A percentile compares a stretch with the other conserved stretches of the same genome.
Conservation (phyloP, 164 flowering plant genomes). For the Protea cynaroides region DNA sequence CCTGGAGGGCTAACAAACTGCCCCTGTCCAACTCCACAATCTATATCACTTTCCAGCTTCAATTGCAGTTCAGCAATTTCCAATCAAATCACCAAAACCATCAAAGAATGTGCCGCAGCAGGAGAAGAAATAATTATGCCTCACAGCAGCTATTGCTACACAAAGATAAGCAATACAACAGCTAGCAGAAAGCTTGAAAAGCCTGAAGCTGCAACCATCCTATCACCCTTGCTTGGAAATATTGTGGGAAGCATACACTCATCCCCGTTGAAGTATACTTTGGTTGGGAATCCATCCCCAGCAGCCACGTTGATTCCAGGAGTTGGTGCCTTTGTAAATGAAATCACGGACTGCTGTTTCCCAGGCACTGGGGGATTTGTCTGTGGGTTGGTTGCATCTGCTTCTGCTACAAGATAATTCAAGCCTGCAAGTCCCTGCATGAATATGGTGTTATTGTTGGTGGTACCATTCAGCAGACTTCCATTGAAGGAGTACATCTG, state of each 20-base stretch:
- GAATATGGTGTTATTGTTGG: constrained; percentile 30
- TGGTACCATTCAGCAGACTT: constrained; percentile 20
- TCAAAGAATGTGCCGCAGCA: constrained; percentile 30
- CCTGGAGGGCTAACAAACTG: neutral
- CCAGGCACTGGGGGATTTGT: constrained; percentile 69
- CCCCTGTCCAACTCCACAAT: neutral
- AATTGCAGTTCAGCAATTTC: constrained; percentile 3
- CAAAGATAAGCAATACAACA: constrained; percentile 24
- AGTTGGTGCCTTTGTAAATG: constrained; percentile 57
- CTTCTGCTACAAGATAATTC: constrained; percentile 60
- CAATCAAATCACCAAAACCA: constrained; percentile 26
- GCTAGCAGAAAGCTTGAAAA: constrained; percentile 20
- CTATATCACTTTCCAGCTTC: constrained; percentile 1
- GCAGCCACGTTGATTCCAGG: constrained; percentile 47
- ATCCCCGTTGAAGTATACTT: constrained; percentile 79
- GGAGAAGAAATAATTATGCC: constrained; percentile 6
- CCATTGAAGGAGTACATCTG: constrained; percentile 52
- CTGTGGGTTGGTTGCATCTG: constrained; percentile 39
- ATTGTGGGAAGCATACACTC: constrained; percentile 65
- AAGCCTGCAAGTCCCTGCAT: constrained; percentile 38
- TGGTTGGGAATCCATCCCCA: constrained; percentile 72
- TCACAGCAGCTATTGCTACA: constrained; percentile 26
- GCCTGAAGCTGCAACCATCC: constrained; percentile 7
- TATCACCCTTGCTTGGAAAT: constrained; percentile 30
- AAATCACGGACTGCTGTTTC: constrained; percentile 73